A percentile compares a stretch with the other conserved stretches of the same genome.
These are phyloP conservation scores for Sechiopsis laciniata DNA, from an alignment of 306 rosid species.

Conservation along the genomic window DNA sequence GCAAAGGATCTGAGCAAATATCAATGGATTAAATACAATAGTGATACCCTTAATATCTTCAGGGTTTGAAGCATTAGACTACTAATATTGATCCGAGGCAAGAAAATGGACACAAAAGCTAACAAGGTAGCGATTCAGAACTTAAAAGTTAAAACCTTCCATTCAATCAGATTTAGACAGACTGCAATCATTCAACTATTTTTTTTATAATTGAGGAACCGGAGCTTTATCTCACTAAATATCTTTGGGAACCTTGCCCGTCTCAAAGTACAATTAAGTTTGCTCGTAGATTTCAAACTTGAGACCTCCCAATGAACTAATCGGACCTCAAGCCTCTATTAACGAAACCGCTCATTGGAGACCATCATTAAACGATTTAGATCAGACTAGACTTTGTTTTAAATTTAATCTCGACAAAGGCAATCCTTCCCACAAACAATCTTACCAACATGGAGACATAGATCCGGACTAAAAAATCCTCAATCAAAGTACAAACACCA, in stretches of 20 bases:
- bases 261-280: too few relatives aligned
- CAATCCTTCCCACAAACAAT: slow-evolving; percentile 1
- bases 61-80: background rate
- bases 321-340: too few relatives aligned
- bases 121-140: background rate
- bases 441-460: background rate
- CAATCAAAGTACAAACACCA: background rate
- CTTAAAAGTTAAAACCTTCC: background rate
- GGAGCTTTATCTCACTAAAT: too few relatives aligned
- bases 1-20: background rate
- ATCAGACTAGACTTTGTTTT: too few relatives aligned
- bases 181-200: background rate
- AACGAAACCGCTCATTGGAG: too few relatives aligned
- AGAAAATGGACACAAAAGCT: background rate
- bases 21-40: background rate
- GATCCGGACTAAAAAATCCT: background rate
- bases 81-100: background rate
- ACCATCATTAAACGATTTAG: background rate
- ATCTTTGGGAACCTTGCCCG: too few relatives aligned
- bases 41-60: background rate
- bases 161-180: slow-evolving; percentile 6
- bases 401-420: background rate
- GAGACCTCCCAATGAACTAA: too few relatives aligned
- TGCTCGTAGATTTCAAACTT: too few relatives aligned
- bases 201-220: too few relatives aligned